Conservation (phyloP, 768 basidiomycete genomes). For the Leccinum arenicola region DNA sequence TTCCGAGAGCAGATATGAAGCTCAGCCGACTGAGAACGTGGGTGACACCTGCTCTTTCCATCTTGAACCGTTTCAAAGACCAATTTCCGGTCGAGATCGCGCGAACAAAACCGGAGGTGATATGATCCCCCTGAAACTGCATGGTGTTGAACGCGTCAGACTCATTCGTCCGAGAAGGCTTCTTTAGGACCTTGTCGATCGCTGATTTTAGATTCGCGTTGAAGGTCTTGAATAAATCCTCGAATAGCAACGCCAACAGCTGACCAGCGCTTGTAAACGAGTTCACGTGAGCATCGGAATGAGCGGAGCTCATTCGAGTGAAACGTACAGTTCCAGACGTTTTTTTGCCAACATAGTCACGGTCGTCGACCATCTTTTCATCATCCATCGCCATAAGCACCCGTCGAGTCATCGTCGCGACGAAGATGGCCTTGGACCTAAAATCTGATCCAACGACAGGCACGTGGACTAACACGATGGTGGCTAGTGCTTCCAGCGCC, state of each 20-base stretch:
- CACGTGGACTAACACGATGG: conserved; percentile 95
- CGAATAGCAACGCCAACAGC: conserved; percentile 90
- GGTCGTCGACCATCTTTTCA: conserved; percentile 95
- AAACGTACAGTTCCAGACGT: conserved; percentile 87
- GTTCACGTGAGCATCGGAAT: conserved; percentile 9
- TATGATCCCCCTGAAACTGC: conserved; percentile 94
- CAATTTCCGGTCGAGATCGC: conserved; percentile 99
- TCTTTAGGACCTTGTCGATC: conserved; percentile 97
- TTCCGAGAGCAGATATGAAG: conserved; percentile 96
- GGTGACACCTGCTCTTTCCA: conserved; percentile 98
- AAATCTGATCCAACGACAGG: conserved; percentile 89
- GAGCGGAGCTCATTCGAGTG: conserved; percentile 4
- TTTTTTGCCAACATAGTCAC: conserved; percentile 94
- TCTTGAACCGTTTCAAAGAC: conserved; percentile 98
- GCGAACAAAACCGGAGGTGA: conserved; percentile 93
- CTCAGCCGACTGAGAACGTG: conserved; percentile 94
- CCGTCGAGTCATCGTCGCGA: conserved; percentile 94
- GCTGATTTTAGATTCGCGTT: conserved; percentile 92
- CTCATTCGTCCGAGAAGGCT: conserved; percentile 89
- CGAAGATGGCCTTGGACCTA: conserved; percentile 91
- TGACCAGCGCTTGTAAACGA: conserved; percentile 81
- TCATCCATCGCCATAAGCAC: conserved; percentile 97
- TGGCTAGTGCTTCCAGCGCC: conserved; percentile 93
- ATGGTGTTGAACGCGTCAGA: conserved; percentile 95
- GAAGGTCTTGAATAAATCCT: conserved; percentile 98